Evolutionary conservation across 495 filamentous ascomycete genomes (phyloP).

Genomic region (Astrothelium subdiscretum): DNA sequence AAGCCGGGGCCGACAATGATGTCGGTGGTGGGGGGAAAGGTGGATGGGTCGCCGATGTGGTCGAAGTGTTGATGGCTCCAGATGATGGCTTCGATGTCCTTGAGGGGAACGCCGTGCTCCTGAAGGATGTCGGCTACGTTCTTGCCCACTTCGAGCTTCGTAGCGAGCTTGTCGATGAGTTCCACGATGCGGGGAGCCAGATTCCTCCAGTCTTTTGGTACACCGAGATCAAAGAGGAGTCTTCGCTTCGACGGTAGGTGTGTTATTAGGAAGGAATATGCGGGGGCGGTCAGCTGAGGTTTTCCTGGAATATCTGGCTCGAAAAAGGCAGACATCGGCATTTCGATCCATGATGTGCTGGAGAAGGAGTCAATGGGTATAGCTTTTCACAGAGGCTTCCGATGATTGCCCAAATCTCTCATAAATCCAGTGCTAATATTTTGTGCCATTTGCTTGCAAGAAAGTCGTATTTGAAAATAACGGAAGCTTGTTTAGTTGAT

Average conservation of each 20-base stretch:
- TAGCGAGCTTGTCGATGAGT: conserved; percentile 14
- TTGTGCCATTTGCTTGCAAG: too few relatives aligned
- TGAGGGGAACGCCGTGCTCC: conserved; percentile 33
- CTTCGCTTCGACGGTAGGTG: conserved; percentile 32
- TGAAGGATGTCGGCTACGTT: conserved; percentile 40
- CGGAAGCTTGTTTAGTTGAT: too few relatives aligned
- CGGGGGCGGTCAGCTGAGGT: conserved; percentile 30
- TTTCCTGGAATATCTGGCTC: conserved; percentile 16
- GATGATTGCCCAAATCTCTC: too few relatives aligned
- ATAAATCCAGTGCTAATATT: too few relatives aligned
- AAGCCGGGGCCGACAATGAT: conserved; percentile 46
- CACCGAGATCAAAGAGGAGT: conserved; percentile 48
- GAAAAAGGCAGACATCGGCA: conserved; percentile 13
- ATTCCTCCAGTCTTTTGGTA: conserved; percentile 40
- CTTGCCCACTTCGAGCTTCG: conserved; percentile 31
- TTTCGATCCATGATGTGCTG: conserved; percentile 22
- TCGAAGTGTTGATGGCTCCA: conserved; percentile 38
- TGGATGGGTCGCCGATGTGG: conserved; percentile 44
- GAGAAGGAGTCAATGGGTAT: conserved; percentile 10
- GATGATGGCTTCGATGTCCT: conserved; percentile 44
- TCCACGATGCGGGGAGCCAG: conserved; percentile 27
- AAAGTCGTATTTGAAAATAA: too few relatives aligned
- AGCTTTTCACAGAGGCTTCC: too few relatives aligned
- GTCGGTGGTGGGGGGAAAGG: conserved; percentile 37
- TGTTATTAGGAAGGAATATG: conserved; percentile 45